Evolutionary conservation across 2,329 filamentous ascomycete genomes (phyloP), one percentile per base, ranked within the genome.

Genomic region (Colletotrichum cereale): DNA sequence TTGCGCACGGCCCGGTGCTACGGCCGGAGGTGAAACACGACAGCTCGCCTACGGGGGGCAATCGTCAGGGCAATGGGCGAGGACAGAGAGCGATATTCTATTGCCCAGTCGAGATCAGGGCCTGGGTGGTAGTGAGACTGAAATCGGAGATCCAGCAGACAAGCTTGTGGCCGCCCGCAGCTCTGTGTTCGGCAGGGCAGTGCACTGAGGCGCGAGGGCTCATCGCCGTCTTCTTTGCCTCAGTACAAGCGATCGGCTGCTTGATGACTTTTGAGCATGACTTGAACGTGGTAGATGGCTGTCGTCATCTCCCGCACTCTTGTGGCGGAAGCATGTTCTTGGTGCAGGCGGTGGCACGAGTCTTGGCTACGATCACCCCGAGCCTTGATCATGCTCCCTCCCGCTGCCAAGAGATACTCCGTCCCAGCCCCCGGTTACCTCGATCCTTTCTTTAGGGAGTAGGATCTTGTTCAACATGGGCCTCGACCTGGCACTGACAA

Each of bases 21-120:
- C 66, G 69, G 66, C 53, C 29, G 31, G 40, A 61, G 29, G 40
- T 69, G 69, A 72, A 72, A 72, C 69, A 14, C 65, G 65, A 72
- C 69, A 72, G 65, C 58, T 69, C 34, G 31, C 47, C 52, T 40
- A 60, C 29, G 44, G 38, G 47, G 60, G 18, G 64, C 10, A 47
- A 69, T 72, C 65, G 65, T 64, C 65, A 40, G 65, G 58, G 63
- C 65, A 55, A 56, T 62, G 57, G 21, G 31, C 34, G 65, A 60
- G 69, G 65, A 67, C 58, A 64, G 69, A 68, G 69, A 63, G 60
- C 34, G 53, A 47, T 40, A 24, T 42, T 40, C 44, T 47, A 31
- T 29, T 38, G 11, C 53, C 24, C 12, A 48, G 18, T 14, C 8
- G n/a, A 11, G 21, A 1, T 31, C n/a, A 36, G 18, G 40, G 2